Conservation (phyloP, 805 yeast species). For the Yarrowia yakushimensis region DNA sequence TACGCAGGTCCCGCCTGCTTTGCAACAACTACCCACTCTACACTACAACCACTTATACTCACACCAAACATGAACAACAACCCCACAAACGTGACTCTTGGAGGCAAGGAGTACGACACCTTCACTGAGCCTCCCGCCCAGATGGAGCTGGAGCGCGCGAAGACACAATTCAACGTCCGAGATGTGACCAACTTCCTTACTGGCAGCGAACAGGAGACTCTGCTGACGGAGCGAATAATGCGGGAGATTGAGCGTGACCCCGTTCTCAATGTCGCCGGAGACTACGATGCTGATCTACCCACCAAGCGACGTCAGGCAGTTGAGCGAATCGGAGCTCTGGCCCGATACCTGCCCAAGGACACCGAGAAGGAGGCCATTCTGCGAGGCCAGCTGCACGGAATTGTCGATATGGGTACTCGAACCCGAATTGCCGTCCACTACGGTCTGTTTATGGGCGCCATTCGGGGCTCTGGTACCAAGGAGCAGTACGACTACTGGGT, state of each 20-base stretch:
- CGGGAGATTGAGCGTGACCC: conserved; percentile 56
- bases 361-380: conserved; percentile 33
- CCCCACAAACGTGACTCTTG: conserved; percentile 24
- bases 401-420: conserved; percentile 67
- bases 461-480: conserved; percentile 83
- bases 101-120: conserved; percentile 30
- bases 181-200: conserved; percentile 45
- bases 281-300: conserved; percentile 48
- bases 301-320: conserved; percentile 41
- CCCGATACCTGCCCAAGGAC: conserved; percentile 30
- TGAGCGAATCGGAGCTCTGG: conserved; percentile 36
- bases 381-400: conserved; percentile 34
- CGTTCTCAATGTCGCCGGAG: conserved; percentile 43
- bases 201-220: conserved; percentile 44
- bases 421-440: conserved; percentile 86
- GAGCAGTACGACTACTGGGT: conserved; percentile 86
- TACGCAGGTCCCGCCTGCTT: background rate
- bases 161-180: conserved; percentile 39
- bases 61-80: conserved; percentile 13
- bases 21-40: background rate
- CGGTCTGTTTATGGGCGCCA: conserved; percentile 76
- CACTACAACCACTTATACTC: background rate
- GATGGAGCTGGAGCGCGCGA: conserved; percentile 42
- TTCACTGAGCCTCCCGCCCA: conserved; percentile 39
- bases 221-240: conserved; percentile 40